Percentiles rank a stretch among this genome's conserved stretches.
These are phyloP conservation scores for Ascocoryne sarcoides DNA, from an alignment of 2,329 filamentous ascomycete genomes.

Conservation along the genomic window DNA sequence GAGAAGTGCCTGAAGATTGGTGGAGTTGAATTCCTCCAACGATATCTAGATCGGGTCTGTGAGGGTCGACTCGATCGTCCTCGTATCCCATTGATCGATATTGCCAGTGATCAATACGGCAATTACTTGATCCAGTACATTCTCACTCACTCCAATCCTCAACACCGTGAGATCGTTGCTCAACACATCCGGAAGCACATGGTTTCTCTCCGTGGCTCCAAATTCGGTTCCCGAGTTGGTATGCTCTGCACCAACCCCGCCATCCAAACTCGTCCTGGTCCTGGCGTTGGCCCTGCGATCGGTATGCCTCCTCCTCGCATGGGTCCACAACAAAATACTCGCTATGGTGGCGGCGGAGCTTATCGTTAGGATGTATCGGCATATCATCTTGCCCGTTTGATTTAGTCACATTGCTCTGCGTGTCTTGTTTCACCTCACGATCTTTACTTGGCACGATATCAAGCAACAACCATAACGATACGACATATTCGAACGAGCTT, in stretches of 20 bases:
- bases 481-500: constrained; percentile 26
- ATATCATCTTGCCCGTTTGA: constrained; percentile 14
- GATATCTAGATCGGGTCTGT: constrained; percentile 89
- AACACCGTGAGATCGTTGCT: constrained; percentile 88
- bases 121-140: constrained; percentile 99
- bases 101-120: constrained; percentile 96
- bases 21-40: constrained; percentile 77
- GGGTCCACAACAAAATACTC: constrained; percentile 46
- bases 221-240: constrained; percentile 94
- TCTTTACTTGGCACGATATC: constrained; percentile 25
- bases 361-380: constrained; percentile 42
- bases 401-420: constrained; percentile 21
- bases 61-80: constrained; percentile 85
- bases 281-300: constrained; percentile 63
- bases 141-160: constrained; percentile 73
- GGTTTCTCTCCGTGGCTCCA: constrained; percentile 96
- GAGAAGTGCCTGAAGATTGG: constrained; percentile 99
- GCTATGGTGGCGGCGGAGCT: constrained; percentile 40
- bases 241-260: constrained; percentile 98
- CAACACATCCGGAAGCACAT: constrained; percentile 97
- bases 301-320: constrained; percentile 38
- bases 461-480: constrained; percentile 25
- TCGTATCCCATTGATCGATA: constrained; percentile 94
- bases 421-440: constrained; percentile 24
- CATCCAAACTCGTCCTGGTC: constrained; percentile 78